Evolutionary conservation across 768 basidiomycete species (phyloP), one percentile per base, ranked within the genome.

Genomic region (Hysterangium stoloniferum): DNA sequence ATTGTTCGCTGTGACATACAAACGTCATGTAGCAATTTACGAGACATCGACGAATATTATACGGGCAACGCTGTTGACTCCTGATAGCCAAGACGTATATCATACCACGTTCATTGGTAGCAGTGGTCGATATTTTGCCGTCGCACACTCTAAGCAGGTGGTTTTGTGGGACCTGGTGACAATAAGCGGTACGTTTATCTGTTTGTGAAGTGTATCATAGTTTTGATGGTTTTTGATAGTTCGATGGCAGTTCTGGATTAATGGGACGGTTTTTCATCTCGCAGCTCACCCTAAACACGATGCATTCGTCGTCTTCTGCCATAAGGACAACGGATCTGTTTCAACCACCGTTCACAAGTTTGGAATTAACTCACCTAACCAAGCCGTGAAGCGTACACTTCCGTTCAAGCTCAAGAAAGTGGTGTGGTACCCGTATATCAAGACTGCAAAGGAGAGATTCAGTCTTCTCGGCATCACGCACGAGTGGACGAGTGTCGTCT

Each of bases 111-210:
- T 95, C 60, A 68, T 92, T 28, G 90, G 91, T 2, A 61, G 59
- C 20, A 72, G 71, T 33, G 84, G 86, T n/a, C 79, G 86, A 46
- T 86, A 82, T 66, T 61, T 96, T 24, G 80, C 74, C 12, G 71
- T 80, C 52, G 61, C 65, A 1, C 76, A 79, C 19, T 60, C 61
- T 11, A 62, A 65, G 41, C 74, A 75, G 44, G 58, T 89, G 25
- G 68, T 77, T 36, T 62, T 89, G 41, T 91, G 89, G 88, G 84
- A 92, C 64, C 64, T 91, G 27, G 61, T 89, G 40, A 61, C 68
- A 29, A 77, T 75, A 51, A 71, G 70, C 56, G 77, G 90, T 87
- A 61, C 53, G 78, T 67, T 41, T 48, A 3, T 9, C 19, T 40
- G 15, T 33, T 22, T 4, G 20, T 25, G 7, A 19, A 4, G 6